Percentiles rank a stretch among this genome's conserved stretches.
phyloP scores from a whole-genome alignment of 1,284 basidiomycete species.

The Cryptococcus deneoformans region DNA sequence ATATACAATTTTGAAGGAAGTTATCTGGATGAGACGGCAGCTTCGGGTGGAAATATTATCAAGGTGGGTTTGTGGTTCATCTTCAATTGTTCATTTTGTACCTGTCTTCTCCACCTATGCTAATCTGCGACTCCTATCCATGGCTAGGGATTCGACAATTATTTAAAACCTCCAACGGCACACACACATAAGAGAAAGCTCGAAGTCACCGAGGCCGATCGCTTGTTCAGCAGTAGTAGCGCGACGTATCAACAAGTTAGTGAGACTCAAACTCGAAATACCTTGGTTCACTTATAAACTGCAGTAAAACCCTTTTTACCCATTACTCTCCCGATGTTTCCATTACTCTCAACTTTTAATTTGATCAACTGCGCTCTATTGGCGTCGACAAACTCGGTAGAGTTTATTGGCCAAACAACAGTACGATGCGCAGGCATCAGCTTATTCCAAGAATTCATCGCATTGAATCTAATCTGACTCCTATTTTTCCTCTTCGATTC shows the following conservation, averaged over 20 bases:
- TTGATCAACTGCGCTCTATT: too few species aligned
- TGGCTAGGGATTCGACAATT: constrained; percentile 51
- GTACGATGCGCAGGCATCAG: too few species aligned
- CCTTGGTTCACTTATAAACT: neutral
- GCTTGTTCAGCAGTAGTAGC: constrained; percentile 50
- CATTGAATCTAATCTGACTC: too few species aligned
- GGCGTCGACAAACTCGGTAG: too few species aligned
- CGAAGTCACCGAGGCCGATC: constrained; percentile 46
- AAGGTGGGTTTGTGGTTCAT: constrained; percentile 30
- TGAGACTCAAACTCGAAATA: neutral
- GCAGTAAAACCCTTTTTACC: neutral
- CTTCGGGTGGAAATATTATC: constrained; percentile 50
- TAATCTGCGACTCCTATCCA: too few species aligned
- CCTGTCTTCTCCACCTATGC: neutral
- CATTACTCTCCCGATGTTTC: too few species aligned
- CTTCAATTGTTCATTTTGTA: neutral
- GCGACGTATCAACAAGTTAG: constrained; percentile 49
- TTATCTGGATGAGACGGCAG: constrained; percentile 51
- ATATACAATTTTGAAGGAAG: constrained; percentile 54
- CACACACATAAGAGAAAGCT: constrained; percentile 44
- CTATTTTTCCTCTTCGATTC: too few species aligned
- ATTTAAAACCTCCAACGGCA: constrained; percentile 49
- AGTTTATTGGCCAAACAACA: too few species aligned
- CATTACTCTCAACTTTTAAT: too few species aligned
- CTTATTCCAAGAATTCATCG: too few species aligned